These are phyloP conservation scores for Cyclostephanos invisitatus DNA, from an alignment of 108 stramenopile genomes.

Conservation along the genomic window DNA sequence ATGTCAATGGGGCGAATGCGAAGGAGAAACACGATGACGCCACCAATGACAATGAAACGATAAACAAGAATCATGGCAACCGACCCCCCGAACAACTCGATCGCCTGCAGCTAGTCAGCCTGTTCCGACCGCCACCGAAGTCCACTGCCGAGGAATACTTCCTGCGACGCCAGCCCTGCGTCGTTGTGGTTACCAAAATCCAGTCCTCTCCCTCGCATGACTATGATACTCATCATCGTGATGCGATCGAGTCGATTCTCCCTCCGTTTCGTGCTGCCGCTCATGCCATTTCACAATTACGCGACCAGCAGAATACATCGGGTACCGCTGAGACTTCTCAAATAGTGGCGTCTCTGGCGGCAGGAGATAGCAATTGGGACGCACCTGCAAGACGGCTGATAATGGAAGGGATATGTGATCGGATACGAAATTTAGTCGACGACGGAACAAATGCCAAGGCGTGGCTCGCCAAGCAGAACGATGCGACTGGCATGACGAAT, in stretches of 20 bases:
- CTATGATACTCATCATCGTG: conserved; percentile 18
- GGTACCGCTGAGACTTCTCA: conserved; percentile 26
- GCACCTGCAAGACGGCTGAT: conserved; percentile 26
- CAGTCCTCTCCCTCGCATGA: not conserved
- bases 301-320: conserved; percentile 17
- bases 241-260: conserved; percentile 23
- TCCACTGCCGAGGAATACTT: conserved; percentile 23
- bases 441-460: conserved; percentile 24
- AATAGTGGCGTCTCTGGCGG: conserved; percentile 41
- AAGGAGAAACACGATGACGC: conserved; percentile 5
- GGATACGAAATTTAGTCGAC: conserved; percentile 28
- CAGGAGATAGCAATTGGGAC: conserved; percentile 32
- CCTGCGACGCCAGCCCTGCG: conserved; percentile 42
- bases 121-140: conserved; percentile 34
- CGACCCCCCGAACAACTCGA: conserved; percentile 17
- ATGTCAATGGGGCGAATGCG: conserved; percentile 17
- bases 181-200: conserved; percentile 45
- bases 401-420: conserved; percentile 29
- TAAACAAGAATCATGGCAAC: no score
- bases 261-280: conserved; percentile 52
- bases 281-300: conserved; percentile 38
- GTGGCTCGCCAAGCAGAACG: conserved; percentile 31
- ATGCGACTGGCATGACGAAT: not conserved
- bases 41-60: not conserved
- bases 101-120: conserved; percentile 31